Base-by-base conservation (phyloP, 1,284 basidiomycete species). In the Bondarzewia mesenterica region DNA sequence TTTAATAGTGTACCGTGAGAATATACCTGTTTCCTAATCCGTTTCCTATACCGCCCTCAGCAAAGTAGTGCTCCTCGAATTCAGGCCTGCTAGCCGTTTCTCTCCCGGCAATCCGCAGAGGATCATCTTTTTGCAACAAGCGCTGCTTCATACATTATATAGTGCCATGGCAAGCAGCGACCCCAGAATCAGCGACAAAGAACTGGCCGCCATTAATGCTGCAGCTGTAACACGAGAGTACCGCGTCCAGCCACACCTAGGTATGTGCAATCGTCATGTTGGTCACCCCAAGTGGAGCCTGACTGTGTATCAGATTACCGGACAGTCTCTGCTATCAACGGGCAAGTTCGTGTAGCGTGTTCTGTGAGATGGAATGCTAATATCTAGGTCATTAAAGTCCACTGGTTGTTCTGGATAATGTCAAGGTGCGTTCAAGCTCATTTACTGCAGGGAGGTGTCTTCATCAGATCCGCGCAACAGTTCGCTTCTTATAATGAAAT, bases 401-500 rank as follows among this genome's bases (percentile, higher is more conserved):
- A 41, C 77, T 99, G 47, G 96, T 99, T 52, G 86, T 99, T 15
- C 75, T 99, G 55, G 96, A 99, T 72, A 97, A 99, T 66, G 96
- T 99, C 78, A 98, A 98, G 74, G 92, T 89, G 58, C 49, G 74
- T 49, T n/a, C n/a, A n/a, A n/a, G n/a, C n/a, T n/a, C 38, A 42
- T 36, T 53, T 41, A 45, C 42, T 20, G n/a, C n/a, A n/a, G n/a
- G n/a, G n/a, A n/a, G n/a, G n/a, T n/a, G n/a, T n/a, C 5, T 12
- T 44, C 7, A 38, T 18, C 47, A 48, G 29, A 48, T 51, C 37
- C 43, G 45, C 45, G 20, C 16, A 20, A 42, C 59, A 93, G 89
- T 99, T 99, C 69, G 90, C 95, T 4, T 93, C 93, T n/a, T 99
- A 97, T 78, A 99, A 99, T 68, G 96, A 99, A 75, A 99, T 98